Percentiles rank a stretch among this genome's conserved stretches.
Conservation (phyloP, 371 early-diverging fungal genomes). For the Massospora cicadina region DNA sequence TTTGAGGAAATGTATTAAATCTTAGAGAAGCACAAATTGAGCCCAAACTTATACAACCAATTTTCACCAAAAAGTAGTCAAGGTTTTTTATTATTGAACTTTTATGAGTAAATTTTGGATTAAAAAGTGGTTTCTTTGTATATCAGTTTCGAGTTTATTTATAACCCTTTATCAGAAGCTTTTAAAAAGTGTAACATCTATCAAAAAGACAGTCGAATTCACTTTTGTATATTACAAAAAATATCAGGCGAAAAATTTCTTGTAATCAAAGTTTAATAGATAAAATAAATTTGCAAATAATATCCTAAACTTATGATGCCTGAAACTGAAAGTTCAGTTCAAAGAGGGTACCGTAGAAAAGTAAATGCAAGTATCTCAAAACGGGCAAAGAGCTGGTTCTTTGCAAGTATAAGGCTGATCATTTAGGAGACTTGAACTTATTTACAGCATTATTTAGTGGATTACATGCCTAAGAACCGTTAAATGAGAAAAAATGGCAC, state of each 20-base stretch:
- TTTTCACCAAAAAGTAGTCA: too few species aligned
- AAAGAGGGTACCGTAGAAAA: not conserved
- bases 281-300: not conserved
- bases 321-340: too few species aligned
- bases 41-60: too few species aligned
- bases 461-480: not conserved
- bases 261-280: not conserved
- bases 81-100: too few species aligned
- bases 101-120: not conserved
- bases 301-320: too few species aligned
- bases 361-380: not conserved
- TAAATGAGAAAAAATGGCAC: not conserved
- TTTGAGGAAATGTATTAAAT: too few species aligned
- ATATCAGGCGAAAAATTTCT: not conserved
- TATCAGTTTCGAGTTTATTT: not conserved
- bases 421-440: not conserved
- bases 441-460: not conserved
- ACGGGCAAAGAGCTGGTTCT: not conserved
- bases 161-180: not conserved
- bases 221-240: not conserved
- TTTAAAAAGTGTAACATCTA: not conserved
- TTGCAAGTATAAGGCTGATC: not conserved
- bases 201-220: not conserved
- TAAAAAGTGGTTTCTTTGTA: not conserved
- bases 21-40: too few species aligned